Evolutionary conservation across 1,139 yeast genomes (phyloP).

Genomic region (Meyerozyma smithsonii): DNA sequence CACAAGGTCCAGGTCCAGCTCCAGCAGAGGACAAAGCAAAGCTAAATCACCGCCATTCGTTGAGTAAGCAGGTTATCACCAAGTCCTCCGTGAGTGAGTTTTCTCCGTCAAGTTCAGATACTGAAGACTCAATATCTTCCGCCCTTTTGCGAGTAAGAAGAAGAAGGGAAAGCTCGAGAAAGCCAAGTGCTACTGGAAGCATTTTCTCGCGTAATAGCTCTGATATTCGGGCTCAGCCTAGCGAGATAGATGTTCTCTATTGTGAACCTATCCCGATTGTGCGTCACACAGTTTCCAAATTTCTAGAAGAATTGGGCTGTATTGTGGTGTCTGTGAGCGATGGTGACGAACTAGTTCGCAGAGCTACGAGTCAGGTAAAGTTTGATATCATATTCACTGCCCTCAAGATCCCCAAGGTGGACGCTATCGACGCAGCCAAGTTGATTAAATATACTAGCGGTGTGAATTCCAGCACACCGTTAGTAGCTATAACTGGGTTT

Average conservation of each 20-base stretch:
- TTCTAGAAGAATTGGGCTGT: constrained; percentile 71
- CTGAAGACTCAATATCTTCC: constrained; percentile 52
- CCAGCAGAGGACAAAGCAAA: neutral
- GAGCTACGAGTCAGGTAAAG: constrained; percentile 78
- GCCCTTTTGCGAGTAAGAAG: constrained; percentile 55
- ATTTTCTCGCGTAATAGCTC: constrained; percentile 6
- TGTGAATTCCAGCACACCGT: constrained; percentile 69
- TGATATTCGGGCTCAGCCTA: neutral
- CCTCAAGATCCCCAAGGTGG: constrained; percentile 59
- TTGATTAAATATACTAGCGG: constrained; percentile 74
- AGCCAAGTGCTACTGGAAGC: constrained; percentile 17
- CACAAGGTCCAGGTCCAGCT: neutral
- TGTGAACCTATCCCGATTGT: constrained; percentile 89
- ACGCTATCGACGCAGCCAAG: constrained; percentile 72
- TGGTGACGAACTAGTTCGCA: constrained; percentile 77
- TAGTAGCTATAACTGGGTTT: constrained; percentile 72
- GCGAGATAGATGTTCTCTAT: constrained; percentile 59
- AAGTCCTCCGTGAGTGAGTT: constrained; percentile 36
- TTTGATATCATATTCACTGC: constrained; percentile 85
- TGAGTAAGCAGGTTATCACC: constrained; percentile 22
- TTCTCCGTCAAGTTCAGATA: constrained; percentile 63
- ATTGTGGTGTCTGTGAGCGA: constrained; percentile 73
- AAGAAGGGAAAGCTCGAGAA: constrained; percentile 49
- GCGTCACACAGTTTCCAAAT: constrained; percentile 60
- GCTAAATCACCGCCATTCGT: constrained; percentile 23